Conservation (phyloP, 2,329 filamentous ascomycete species). For the Calonectria fujianensis region DNA sequence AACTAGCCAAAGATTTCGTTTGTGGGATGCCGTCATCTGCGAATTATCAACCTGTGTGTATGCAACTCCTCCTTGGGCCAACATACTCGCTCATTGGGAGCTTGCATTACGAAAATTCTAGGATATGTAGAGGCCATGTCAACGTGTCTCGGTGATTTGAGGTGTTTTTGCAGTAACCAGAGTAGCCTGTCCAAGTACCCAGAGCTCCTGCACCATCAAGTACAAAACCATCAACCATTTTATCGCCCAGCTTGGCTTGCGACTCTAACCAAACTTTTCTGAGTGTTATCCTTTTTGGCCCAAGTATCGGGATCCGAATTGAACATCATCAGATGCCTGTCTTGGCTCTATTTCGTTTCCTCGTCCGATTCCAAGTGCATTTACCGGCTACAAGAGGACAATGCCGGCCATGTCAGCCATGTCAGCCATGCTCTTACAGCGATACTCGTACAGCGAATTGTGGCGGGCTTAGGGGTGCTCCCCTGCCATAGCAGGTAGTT, state of each 20-base stretch:
- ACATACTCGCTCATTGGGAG: not conserved
- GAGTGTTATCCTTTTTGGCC: not conserved
- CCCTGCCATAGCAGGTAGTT: not conserved
- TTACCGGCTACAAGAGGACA: not conserved
- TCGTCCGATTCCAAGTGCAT: not conserved
- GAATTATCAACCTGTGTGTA: not conserved
- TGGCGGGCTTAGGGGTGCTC: not conserved
- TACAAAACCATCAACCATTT: not conserved
- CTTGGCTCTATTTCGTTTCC: not conserved
- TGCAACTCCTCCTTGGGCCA: not conserved
- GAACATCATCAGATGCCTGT: not conserved
- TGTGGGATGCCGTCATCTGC: slow-evolving; percentile 22
- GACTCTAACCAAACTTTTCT: too few species aligned
- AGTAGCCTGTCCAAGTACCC: not conserved
- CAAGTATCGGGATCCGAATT: not conserved
- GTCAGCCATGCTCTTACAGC: too few species aligned
- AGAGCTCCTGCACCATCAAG: not conserved
- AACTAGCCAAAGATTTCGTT: slow-evolving; percentile 27
- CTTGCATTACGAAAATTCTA: not conserved
- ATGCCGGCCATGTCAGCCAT: not conserved
- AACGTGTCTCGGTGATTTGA: not conserved
- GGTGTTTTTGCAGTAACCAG: not conserved
- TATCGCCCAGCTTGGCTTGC: not conserved
- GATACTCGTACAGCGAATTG: not conserved
- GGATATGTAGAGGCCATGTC: not conserved